Evolutionary conservation across 768 basidiomycete species (phyloP), one percentile per base, ranked within the genome.

Genomic region (Tephrocybe rancida): DNA sequence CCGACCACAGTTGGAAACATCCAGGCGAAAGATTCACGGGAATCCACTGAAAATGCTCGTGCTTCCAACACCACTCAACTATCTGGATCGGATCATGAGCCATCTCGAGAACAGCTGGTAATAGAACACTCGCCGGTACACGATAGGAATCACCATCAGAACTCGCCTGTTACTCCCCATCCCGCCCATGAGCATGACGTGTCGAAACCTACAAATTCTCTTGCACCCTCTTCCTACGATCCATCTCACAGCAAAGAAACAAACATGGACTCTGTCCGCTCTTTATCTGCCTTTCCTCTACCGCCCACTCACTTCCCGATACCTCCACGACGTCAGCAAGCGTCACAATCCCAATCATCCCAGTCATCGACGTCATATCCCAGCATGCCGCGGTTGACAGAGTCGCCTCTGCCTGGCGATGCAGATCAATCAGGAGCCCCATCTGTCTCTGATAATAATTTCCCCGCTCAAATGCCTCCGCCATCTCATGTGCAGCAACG

Each of bases 271-370:
- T 85, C 85, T 24, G 76, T 88, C n/a, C 77, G 85, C 18, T 86
- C 87, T 1, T 72, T 91, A 21, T 87, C 85, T 27, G 85, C 84
- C 0, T 91, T 91, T 66, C 89, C 89, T 21, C 68, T 78, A 0
- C 89, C 89, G 14, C 89, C 89, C 0, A 82, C 81, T 0, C 87
- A 90, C 64, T 82, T 86, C 53, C 88, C 88, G 11, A 68, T 86
- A 30, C 78, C 81, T 25, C 69, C 65, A 18, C 66, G 67, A 46
- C 55, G 58, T 42, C 61, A 63, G 34, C 66, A 66, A 47, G 24
- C 60, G 4, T 66, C 67, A 7, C 60, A 63, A 26, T 63, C 64
- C 6, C 66, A 60, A 38, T 61, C 65, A 14, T 61, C 61, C 8
- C 61, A 62, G 32, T 62, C 65, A 5, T 60, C 61, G 16, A 32